Conservation (phyloP, 148 eudicot species). For the Mesembryanthemum crystallinum region DNA sequence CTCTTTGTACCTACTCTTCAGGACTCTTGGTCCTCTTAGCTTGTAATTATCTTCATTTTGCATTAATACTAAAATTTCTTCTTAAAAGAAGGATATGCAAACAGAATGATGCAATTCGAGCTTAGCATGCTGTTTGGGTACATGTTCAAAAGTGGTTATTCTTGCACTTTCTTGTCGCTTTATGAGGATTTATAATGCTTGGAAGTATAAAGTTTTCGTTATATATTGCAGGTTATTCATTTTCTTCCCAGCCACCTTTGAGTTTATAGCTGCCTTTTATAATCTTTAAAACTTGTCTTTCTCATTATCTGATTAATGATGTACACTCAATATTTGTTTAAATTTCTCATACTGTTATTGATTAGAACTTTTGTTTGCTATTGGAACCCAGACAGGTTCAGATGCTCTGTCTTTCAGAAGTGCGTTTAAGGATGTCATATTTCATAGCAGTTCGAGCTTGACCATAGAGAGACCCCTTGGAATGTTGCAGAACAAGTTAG, state of each 20-base stretch:
- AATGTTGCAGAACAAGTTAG: constrained; percentile 48
- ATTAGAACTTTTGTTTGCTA: constrained; percentile 19
- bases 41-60: too few species aligned
- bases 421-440: constrained; percentile 91
- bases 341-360: neutral
- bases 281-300: neutral
- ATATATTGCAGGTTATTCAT: neutral
- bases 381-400: constrained; percentile 65
- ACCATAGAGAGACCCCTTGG: constrained; percentile 60
- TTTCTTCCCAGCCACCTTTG: neutral
- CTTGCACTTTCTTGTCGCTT: neutral
- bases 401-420: constrained; percentile 77
- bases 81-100: too few species aligned
- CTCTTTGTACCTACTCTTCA: too few species aligned
- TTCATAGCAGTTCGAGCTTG: constrained; percentile 43
- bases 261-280: neutral
- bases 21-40: too few species aligned
- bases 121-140: neutral
- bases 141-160: neutral
- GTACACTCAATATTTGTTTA: neutral
- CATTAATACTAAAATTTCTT: too few species aligned
- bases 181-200: neutral
- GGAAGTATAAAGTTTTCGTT: neutral
- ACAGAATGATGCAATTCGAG: neutral
- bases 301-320: constrained; percentile 1